Evolutionary conservation across 2,329 filamentous ascomycete genomes (phyloP).

Genomic region (Botrytis byssoidea): DNA sequence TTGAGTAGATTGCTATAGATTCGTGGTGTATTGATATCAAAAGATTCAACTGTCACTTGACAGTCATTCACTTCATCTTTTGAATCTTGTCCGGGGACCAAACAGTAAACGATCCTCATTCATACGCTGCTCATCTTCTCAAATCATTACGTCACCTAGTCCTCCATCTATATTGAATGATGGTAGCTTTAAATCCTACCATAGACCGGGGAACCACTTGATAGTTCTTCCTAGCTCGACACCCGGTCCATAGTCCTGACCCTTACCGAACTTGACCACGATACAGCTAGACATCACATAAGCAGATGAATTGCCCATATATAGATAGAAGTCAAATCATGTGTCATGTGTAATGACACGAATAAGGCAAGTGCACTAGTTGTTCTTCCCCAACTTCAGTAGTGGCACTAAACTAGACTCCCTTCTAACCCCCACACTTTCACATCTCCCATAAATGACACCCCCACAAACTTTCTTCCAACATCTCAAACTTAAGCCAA

Average conservation of each 20-base stretch:
- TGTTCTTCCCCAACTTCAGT: background rate
- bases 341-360: background rate
- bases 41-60: too few species aligned
- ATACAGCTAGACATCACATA: background rate
- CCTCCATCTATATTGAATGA: background rate
- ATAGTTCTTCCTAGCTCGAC: background rate
- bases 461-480: background rate
- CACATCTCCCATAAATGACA: background rate
- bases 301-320: background rate
- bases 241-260: background rate
- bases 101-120: background rate
- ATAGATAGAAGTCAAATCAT: background rate
- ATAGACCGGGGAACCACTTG: background rate
- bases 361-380: background rate
- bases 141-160: accelerated
- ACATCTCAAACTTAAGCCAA: background rate
- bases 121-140: background rate
- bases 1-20: background rate
- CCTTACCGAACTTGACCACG: background rate
- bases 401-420: background rate
- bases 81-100: background rate
- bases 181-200: background rate
- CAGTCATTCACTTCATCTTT: background rate
- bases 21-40: background rate
- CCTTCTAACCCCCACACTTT: background rate